Evolutionary conservation across 352 stramenopile genomes (phyloP).

Genomic region (Globisporangium mamillatum): DNA sequence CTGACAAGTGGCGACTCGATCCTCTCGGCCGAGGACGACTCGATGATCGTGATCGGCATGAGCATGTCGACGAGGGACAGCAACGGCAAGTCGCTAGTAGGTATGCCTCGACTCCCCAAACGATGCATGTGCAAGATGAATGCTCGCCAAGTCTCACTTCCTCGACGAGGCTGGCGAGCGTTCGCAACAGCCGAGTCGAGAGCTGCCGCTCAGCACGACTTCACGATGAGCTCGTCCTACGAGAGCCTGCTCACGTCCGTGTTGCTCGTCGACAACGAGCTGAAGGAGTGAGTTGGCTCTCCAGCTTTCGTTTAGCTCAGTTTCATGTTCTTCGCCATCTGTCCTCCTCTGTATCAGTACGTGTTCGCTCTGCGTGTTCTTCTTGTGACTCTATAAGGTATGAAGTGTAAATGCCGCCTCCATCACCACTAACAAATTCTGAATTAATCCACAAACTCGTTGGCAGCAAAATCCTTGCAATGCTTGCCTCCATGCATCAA

Average conservation of each 20-base stretch:
- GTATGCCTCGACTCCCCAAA: not conserved
- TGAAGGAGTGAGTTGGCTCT: not conserved
- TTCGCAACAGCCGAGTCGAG: slow-evolving; percentile 16
- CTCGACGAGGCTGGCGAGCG: slow-evolving; percentile 4
- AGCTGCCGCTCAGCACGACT: slow-evolving; percentile 17
- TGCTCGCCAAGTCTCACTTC: slow-evolving; percentile 8
- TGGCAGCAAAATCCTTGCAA: not conserved
- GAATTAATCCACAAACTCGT: not conserved
- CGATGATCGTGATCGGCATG: slow-evolving; percentile 20
- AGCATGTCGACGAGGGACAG: slow-evolving; percentile 16
- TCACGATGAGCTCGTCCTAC: slow-evolving; percentile 18
- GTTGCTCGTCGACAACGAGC: slow-evolving; percentile 5
- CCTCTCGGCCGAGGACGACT: slow-evolving; percentile 10
- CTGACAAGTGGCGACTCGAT: slow-evolving; percentile 6
- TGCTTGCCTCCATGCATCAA: not conserved
- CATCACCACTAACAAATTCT: not conserved
- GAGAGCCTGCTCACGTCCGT: slow-evolving; percentile 17
- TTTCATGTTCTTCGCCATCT: not conserved
- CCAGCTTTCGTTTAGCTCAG: not conserved
- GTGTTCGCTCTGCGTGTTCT: not conserved
- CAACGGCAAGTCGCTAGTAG: too few relatives aligned
- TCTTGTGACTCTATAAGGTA: not conserved
- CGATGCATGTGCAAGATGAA: slow-evolving; percentile 16
- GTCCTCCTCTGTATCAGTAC: slow-evolving; percentile 1
- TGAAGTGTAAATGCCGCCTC: not conserved